Evolutionary conservation across 2,329 filamentous ascomycete species (phyloP).

Genomic region (Sporothrix luriei): DNA sequence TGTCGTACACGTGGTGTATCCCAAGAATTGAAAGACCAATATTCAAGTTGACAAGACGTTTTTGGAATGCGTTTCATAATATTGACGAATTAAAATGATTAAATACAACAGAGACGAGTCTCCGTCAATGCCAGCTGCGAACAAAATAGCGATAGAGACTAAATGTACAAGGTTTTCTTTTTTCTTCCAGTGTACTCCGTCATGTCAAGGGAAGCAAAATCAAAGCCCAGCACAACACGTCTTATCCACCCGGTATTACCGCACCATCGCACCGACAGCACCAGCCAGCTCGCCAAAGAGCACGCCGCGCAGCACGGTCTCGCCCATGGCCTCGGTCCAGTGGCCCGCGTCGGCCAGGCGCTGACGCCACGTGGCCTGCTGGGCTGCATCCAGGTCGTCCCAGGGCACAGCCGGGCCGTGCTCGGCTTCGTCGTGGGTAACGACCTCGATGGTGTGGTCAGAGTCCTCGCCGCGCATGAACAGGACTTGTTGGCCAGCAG

Average conservation of each 20-base stretch:
- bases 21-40: neutral
- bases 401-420: constrained; percentile 60
- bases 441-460: constrained; percentile 44
- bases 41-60: neutral
- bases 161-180: neutral
- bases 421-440: constrained; percentile 51
- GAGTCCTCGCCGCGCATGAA: constrained; percentile 35
- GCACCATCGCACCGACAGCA: constrained; percentile 57
- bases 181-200: neutral
- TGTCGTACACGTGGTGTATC: neutral
- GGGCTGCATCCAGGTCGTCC: constrained; percentile 67
- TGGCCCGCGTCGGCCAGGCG: constrained; percentile 70
- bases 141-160: no score
- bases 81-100: neutral
- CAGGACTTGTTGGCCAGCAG: constrained; percentile 22
- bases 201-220: neutral
- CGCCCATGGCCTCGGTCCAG: constrained; percentile 78
- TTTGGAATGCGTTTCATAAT: neutral
- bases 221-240: neutral
- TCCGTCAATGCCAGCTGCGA: no score
- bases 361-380: constrained; percentile 70
- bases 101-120: no score
- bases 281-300: constrained; percentile 74
- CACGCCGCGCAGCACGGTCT: constrained; percentile 73
- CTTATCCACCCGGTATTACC: neutral